Evolutionary conservation across 768 basidiomycete species (phyloP).

Genomic region (Mycena galopus): DNA sequence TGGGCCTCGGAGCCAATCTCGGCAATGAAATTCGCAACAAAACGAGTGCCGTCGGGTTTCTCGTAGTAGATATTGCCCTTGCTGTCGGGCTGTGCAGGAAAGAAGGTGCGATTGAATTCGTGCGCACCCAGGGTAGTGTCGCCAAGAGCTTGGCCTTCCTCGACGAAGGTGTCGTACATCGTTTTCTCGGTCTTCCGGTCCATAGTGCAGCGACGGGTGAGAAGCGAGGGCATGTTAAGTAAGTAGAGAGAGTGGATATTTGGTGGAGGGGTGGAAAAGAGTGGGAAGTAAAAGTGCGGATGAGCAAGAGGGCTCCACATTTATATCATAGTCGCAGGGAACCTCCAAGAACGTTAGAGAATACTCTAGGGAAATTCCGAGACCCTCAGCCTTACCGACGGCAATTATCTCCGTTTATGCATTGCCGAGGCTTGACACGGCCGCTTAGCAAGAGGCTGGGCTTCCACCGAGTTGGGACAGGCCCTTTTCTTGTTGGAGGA

Average conservation of each 20-base stretch:
- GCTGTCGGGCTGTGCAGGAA: not conserved
- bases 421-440: not conserved
- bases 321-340: not conserved
- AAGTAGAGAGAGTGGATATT: too few relatives aligned
- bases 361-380: slow-evolving; percentile 6
- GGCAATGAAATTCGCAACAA: slow-evolving; percentile 10
- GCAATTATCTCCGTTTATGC: not conserved
- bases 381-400: not conserved
- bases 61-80: slow-evolving; percentile 6
- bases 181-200: not conserved
- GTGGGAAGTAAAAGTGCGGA: not conserved
- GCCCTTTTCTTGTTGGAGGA: not conserved
- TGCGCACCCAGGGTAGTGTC: not conserved
- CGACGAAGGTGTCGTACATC: not conserved
- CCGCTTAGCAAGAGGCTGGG: not conserved
- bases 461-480: not conserved
- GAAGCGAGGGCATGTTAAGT: not conserved
- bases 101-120: not conserved
- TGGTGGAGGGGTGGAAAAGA: too few relatives aligned
- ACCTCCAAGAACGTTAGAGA: not conserved
- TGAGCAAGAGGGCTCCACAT: not conserved
- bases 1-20: slow-evolving; percentile 22
- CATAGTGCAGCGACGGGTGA: not conserved
- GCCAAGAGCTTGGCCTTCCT: not conserved
- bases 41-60: not conserved